Evolutionary conservation across 805 yeast species (phyloP), one percentile per base, ranked within the genome.

Genomic region (Metschnikowia continentalis): DNA sequence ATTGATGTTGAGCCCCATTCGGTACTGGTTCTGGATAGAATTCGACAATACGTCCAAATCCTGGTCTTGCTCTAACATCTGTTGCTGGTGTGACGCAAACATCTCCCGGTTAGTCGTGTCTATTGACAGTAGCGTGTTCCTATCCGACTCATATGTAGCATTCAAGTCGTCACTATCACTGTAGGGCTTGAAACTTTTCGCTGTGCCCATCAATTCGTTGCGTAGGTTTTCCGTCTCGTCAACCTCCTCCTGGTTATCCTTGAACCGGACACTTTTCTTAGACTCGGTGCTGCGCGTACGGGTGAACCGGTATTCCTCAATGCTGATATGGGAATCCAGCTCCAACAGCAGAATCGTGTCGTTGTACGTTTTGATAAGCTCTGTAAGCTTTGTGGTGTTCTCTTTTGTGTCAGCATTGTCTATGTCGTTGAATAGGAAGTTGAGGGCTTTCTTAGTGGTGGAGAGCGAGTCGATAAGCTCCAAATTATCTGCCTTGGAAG

Each of bases 31-130:
- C 32, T 59, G 59, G 7, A 74, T 66, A 13, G 71, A 67, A 22
- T 59, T 55, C 52, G 71, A 76, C 30, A 74, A 58, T 10, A 49
- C 42, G 42, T 67, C 74, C 49, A 74, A 61, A 50, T 63, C 62
- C 26, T 66, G 58, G 55, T 74, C 77, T 56, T 74, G 78, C 38
- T 62, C 64, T 37, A 72, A 53, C 15, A 74, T 44, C 42, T 64
- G 68, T 56, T 74, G 78, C 51, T 72, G 76, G 54, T 74, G 77
- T 51, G 62, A 68, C 7, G 76, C 76, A 62, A 70, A 74, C 44
- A 74, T 46, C 53, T 70, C 76, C 38, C 68, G 75, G 55, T 72
- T 72, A 33, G 68, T 57, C 36, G 61, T 58, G 50, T 64, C 70
- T 20, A 66, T 56, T 5, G 70, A 64, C 46, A 52, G 59, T 33